Percentiles rank a stretch among this genome's conserved stretches.
phyloP scores from a whole-genome alignment of 2,329 filamentous ascomycete genomes.

The Cercospora nicotianae region DNA sequence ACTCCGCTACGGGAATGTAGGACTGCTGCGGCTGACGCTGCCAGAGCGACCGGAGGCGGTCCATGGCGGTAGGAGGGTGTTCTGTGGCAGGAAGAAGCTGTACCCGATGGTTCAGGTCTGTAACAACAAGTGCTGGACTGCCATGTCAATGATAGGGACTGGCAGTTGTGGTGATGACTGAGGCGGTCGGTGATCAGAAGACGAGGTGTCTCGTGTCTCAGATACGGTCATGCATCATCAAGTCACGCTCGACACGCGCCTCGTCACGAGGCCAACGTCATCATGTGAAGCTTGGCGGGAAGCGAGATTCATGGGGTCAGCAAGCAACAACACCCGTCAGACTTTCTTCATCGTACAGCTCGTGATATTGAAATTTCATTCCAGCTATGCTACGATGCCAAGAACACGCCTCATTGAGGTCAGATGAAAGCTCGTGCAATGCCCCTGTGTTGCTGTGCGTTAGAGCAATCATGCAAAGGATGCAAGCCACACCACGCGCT shows the following conservation, averaged over 20 bases:
- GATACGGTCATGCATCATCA: conserved; percentile 5
- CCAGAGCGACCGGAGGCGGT: conserved; percentile 34
- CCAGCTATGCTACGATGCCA: neutral
- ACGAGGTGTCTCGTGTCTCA: neutral
- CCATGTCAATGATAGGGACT: neutral
- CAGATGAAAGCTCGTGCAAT: neutral
- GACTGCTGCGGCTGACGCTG: conserved; percentile 33
- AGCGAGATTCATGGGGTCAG: no score
- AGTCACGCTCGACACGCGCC: conserved; percentile 2
- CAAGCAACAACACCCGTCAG: neutral
- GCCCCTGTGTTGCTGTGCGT: neutral
- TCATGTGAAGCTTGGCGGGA: conserved; percentile 1
- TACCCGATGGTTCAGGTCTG: neutral
- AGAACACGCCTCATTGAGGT: neutral
- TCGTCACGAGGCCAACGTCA: neutral
- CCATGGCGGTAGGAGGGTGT: conserved; percentile 18
- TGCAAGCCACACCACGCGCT: neutral
- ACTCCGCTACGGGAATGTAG: conserved; percentile 34
- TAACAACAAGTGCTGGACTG: neutral
- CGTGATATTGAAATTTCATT: neutral
- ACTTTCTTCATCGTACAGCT: neutral
- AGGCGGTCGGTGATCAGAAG: neutral
- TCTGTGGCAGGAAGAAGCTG: conserved; percentile 1
- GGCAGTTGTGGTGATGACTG: neutral
- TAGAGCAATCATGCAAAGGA: neutral